A percentile compares a stretch with the other conserved stretches of the same genome.
phyloP scores from a whole-genome alignment of 2,329 filamentous ascomycete genomes.

The Calonectria hawksworthii region DNA sequence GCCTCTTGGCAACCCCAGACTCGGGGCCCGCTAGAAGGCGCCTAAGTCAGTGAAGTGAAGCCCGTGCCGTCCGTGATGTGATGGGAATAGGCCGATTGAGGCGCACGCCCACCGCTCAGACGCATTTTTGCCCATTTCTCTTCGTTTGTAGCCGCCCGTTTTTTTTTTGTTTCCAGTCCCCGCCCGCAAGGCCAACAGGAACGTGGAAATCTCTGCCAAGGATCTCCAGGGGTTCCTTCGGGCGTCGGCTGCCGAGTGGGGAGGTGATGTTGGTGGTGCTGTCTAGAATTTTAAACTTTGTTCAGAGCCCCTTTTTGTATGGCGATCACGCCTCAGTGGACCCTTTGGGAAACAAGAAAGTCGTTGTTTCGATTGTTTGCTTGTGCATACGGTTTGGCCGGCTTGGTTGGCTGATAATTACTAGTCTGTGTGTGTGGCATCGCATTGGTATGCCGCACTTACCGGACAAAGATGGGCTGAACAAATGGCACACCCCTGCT shows the following conservation, averaged over 20 bases:
- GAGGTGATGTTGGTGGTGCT: neutral
- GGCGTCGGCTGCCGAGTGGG: neutral
- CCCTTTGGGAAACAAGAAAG: neutral
- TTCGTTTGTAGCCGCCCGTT: neutral
- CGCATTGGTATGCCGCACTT: slow-evolving; percentile 3
- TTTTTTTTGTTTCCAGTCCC: neutral
- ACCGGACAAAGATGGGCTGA: neutral
- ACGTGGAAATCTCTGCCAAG: neutral
- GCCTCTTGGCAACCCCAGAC: slow-evolving; percentile 4
- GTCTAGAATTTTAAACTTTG: neutral
- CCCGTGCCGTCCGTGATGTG: neutral
- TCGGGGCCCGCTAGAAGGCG: neutral
- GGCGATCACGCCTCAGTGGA: neutral
- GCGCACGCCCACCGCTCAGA: neutral
- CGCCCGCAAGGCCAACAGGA: neutral
- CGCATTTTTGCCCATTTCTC: neutral
- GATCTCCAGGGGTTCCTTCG: neutral
- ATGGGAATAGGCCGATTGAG: slow-evolving; percentile 3
- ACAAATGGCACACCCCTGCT: neutral
- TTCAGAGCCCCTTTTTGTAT: slow-evolving; percentile 2
- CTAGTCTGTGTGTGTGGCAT: neutral
- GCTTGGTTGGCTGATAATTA: neutral
- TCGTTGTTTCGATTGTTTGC: slow-evolving; percentile 6
- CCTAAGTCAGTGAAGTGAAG: neutral
- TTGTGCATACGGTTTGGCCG: neutral